Base-by-base conservation (phyloP, 2,329 filamentous ascomycete species). In the Arachnopeziza araneosa region DNA sequence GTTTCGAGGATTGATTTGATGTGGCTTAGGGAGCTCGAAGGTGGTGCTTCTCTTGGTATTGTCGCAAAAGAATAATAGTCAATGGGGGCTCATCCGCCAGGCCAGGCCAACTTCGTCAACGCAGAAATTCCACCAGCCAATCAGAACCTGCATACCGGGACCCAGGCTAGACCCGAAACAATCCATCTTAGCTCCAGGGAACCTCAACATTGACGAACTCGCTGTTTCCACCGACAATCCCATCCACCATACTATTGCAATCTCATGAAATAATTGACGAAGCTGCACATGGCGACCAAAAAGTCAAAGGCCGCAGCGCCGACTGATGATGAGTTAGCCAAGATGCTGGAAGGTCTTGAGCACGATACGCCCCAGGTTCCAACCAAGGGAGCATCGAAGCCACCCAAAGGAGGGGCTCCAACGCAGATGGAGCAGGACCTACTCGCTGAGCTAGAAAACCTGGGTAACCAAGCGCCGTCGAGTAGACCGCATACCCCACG, bases 401-500 rank as follows among this genome's bases (percentile, higher is more conserved):
- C 65, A 56, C 73, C 78, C 32, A 70, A 72, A 63, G 49, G 66
- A 57, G 65, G 65, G 67, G 70, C 67, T 82, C 66, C 70, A 12
- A 66, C 70, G 12, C 70, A 72, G 52, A 61, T 67, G 51, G 71
- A 87, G 69, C 83, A 90, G 68, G 92, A 96, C 72, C 85, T 93
- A 60, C 83, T 98, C 49, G 92, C 92, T 63, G 93, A 97, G 69
- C 84, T 98, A 63, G 91, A 96, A 73, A 87, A 87, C 68, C 66
- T 73, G 23, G 90, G 85, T 69, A 81, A 84, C 57, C 86, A 90
- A 73, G 80, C 87, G 70, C 83, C 90, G 32, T 71, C 79, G 63
- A 86, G 86, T 64, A 86, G 93, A 54, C 90, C 93, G 19, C 88
- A 90, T 69, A 98, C 93, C 1, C 95, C 93, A 49, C 89, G 90